Evolutionary conservation across 2,329 filamentous ascomycete genomes (phyloP).

Genomic region (Fulvia fulva): DNA sequence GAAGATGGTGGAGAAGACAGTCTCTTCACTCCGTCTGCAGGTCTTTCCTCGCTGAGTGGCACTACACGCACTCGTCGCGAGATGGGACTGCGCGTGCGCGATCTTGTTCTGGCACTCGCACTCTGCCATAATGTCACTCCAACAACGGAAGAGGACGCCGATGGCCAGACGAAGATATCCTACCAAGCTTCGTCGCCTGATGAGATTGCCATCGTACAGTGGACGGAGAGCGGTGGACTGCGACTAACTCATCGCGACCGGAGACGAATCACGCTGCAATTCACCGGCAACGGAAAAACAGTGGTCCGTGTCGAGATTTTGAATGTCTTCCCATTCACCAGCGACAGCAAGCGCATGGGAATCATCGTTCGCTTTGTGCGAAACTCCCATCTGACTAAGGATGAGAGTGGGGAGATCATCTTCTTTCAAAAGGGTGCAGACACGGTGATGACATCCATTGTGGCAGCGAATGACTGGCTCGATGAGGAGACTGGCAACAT

Average conservation of each 20-base stretch:
- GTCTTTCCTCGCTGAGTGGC: slow-evolving; percentile 52
- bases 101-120: slow-evolving; percentile 86
- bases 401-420: slow-evolving; percentile 76
- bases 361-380: slow-evolving; percentile 82
- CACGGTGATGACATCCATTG: slow-evolving; percentile 95
- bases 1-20: slow-evolving; percentile 31
- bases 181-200: slow-evolving; percentile 98
- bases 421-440: slow-evolving; percentile 99
- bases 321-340: slow-evolving; percentile 96
- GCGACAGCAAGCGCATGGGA: slow-evolving; percentile 96
- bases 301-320: slow-evolving; percentile 85
- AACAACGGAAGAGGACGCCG: slow-evolving; percentile 70
- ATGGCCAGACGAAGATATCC: slow-evolving; percentile 70
- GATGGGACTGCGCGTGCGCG: slow-evolving; percentile 87
- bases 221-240: slow-evolving; percentile 89
- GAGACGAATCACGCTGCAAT: slow-evolving; percentile 77
- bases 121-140: slow-evolving; percentile 97
- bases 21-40: slow-evolving; percentile 72
- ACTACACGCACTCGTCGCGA: slow-evolving; percentile 79
- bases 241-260: slow-evolving; percentile 81
- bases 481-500: slow-evolving; percentile 99
- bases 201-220: slow-evolving; percentile 94
- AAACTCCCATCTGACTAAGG: slow-evolving; percentile 44
- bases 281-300: slow-evolving; percentile 64
- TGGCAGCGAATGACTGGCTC: slow-evolving; percentile 94